Conservation (phyloP, 495 filamentous ascomycete genomes). For the Daldinia loculata region DNA sequence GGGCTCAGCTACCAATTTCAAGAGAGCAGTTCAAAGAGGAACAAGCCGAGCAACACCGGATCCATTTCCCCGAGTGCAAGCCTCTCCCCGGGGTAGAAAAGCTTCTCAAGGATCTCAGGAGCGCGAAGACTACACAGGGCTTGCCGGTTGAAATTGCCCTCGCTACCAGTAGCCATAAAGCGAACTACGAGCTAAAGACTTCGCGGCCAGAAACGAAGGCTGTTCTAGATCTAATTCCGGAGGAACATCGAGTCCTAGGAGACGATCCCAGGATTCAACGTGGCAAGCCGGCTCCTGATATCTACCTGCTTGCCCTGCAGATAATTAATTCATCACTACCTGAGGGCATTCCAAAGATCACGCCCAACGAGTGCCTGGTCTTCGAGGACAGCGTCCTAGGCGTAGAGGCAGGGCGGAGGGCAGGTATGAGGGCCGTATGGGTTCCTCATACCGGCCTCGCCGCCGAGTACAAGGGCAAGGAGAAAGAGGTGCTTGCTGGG, state of each 20-base stretch:
- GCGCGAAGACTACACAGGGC: conserved; percentile 30
- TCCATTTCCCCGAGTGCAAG: conserved; percentile 70
- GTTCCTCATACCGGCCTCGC: conserved; percentile 77
- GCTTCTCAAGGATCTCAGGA: conserved; percentile 63
- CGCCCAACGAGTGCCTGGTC: conserved; percentile 81
- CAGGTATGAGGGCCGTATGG: conserved; percentile 91
- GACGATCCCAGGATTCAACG: conserved; percentile 77
- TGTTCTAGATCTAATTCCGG: conserved; percentile 40
- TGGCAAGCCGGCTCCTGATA: conserved; percentile 89
- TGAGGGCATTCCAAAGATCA: conserved; percentile 35
- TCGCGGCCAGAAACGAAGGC: conserved; percentile 31
- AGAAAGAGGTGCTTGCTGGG: conserved; percentile 81
- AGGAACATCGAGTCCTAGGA: conserved; percentile 69
- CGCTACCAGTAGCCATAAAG: conserved; percentile 42
- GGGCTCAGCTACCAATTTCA: conserved; percentile 82
- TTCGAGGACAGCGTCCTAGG: conserved; percentile 91
- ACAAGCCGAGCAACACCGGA: conserved; percentile 61
- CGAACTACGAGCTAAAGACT: conserved; percentile 43
- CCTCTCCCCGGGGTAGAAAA: conserved; percentile 76
- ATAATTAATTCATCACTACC: conserved; percentile 72
- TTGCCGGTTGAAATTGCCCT: conserved; percentile 39
- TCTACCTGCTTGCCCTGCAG: conserved; percentile 81
- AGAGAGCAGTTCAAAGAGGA: conserved; percentile 66
- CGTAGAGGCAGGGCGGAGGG: conserved; percentile 81
- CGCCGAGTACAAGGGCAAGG: conserved; percentile 70